Evolutionary conservation across 257 asterid genomes (phyloP), one percentile per base, ranked within the genome.

Genomic region (Solanum ossicruentum): DNA sequence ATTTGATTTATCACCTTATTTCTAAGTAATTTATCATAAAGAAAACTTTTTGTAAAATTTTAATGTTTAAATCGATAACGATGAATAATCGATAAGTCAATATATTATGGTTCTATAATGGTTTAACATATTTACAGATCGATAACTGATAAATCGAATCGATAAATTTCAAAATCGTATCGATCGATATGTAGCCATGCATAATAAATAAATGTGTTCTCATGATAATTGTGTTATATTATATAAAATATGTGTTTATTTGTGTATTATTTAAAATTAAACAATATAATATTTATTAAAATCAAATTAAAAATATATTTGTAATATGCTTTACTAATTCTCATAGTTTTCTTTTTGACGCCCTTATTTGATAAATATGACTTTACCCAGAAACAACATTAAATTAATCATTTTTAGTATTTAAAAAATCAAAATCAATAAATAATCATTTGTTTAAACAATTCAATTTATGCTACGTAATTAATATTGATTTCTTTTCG

Each of bases 181-280:
- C 5, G 41, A 36, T 5, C 6, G 41, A 36, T 36, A 36, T 36
- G 6, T 6, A 36, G 5, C 39, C 7, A 3, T 3, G 1, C 41
- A 4, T 36, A 36, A 4, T 36, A 54, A 0, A 54, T 54, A 54
- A 0, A 54, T 15, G 16, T 15, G 26, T 57, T 3, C 10, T 7
- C 21, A 7, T 56, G 12, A 18, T 0, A 8, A 1, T n/a, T 57
- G n/a, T 8, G 8, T 57, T 57, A 18, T 18, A 10, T 7, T 56
- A 56, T 56, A 6, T 58, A 9, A 0, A 20, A 58, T 5, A 58
- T 2, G 3, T 58, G n/a, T 58, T 9, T 20, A 10, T 2, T 58
- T 58, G 7, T 58, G 0, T 0, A 9, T 9, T 5, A n/a, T 58
- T 0, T 0, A n/a, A n/a, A 58, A 0, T n/a, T 9, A 2, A 10